Evolutionary conservation across 2,329 filamentous ascomycete genomes (phyloP), one percentile per base, ranked within the genome.

Genomic region (Paecilomyces sp.): DNA sequence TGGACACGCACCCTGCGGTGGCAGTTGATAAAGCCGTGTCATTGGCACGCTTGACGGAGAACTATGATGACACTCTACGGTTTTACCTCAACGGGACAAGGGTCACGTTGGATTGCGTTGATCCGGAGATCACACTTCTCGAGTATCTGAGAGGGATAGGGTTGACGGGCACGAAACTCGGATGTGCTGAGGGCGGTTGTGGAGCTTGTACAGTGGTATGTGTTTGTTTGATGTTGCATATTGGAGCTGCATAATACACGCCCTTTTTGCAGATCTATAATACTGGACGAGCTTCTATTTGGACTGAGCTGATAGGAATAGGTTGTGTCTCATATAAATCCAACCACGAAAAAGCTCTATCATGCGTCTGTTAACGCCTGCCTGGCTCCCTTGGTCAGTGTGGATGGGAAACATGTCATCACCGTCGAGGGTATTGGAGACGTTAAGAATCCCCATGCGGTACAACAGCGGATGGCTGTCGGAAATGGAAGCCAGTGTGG

Each of bases 281-380:
- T 22, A 9, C 6, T 18, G 7, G 41, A 18, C 6, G 41, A 47
- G 5, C 41, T 47, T 47, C 6, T 22, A 8, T 18, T 47, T 4
- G 41, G n/a, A 47, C 8, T 18, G 72, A 24, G 54, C 67, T 75
- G 60, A 70, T 69, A 2, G 61, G 64, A 66, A 56, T 66, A 84
- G 81, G 83, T 99, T 31, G 84, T 99, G 50, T 96, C 91, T 63
- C 92, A 97, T 74, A 88, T 88, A 71, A 97, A 97, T 70, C 92
- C 92, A 1, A 96, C 91, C 3, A 97, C 92, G 5, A 90, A 90
- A 69, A 85, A 90, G 72, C 90, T 97, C 67, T 97, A 97, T 71
- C 93, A 99, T 80, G 94, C 94, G 60, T 95, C 91, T 58, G 91
- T 97, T 61, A 99, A 99, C 73, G 94, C 94, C 51, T 99, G 94